A percentile compares a stretch with the other conserved stretches of the same genome.
Conservation (phyloP, 1,139 yeast species). For the Nakaseomyces sp. region DNA sequence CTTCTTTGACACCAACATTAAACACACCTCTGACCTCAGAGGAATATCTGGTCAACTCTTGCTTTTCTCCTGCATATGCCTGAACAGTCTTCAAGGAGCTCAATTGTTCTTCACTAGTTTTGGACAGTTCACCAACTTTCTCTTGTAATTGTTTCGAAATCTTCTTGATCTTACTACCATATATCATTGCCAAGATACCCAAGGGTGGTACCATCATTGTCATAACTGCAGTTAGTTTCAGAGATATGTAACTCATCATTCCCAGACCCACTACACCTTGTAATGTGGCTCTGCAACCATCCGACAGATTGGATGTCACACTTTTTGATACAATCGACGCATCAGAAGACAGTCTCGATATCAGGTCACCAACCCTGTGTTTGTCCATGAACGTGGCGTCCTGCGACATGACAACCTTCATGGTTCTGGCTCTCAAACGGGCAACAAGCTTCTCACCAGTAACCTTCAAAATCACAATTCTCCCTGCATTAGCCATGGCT, state of each 20-base stretch:
- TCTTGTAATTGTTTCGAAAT: constrained; percentile 74
- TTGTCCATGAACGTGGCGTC: constrained; percentile 89
- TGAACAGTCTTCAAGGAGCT: constrained; percentile 83
- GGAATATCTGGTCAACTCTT: constrained; percentile 55
- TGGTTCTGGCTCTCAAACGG: constrained; percentile 65
- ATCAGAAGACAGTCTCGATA: constrained; percentile 79
- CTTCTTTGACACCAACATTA: constrained; percentile 71
- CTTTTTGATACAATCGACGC: constrained; percentile 84
- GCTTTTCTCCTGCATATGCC: constrained; percentile 75
- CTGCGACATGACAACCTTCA: constrained; percentile 70
- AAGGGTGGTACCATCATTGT: constrained; percentile 79
- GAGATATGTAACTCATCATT: constrained; percentile 85
- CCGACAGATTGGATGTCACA: constrained; percentile 81
- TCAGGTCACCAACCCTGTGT: constrained; percentile 87
- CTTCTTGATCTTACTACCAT: constrained; percentile 71
- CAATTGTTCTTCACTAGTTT: constrained; percentile 89
- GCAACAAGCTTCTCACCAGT: constrained; percentile 88
- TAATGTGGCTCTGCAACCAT: constrained; percentile 75
- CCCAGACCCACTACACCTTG: constrained; percentile 76
- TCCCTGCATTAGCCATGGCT: constrained; percentile 69
- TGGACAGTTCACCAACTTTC: constrained; percentile 77
- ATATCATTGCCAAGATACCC: constrained; percentile 64
- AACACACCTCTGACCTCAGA: constrained; percentile 67
- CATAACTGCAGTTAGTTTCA: constrained; percentile 74
- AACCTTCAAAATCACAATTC: constrained; percentile 63